Base-by-base conservation (phyloP, 176 grass and related monocot genomes). In the Pontederia paniculata region DNA sequence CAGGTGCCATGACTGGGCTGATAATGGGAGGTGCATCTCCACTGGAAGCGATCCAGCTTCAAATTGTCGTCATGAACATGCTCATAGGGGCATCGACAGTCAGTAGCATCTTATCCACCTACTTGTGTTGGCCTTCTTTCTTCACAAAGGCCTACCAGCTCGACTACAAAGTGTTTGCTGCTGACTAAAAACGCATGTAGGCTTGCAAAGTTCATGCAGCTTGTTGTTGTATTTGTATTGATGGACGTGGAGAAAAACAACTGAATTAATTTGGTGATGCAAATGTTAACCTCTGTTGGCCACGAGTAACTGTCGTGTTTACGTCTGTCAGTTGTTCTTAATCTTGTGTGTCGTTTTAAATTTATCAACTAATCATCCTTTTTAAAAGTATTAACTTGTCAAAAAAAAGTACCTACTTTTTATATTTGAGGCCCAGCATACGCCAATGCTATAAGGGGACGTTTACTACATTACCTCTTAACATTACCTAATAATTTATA, bases 21-120 rank as follows among this genome's bases (percentile, higher is more conserved):
- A 87, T 94, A 45, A 94, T 94, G 88, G 88, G 76, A 12, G 83
- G 88, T 5, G 76, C 88, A 41, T 94, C 83, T 57, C 88, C 80
- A 5, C 47, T 87, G 41, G 79, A 94, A 48, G 83, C 88, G 9
- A 94, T 94, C 71, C 88, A 88, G 47, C 70, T 95, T 61, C 81
- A 95, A 79, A 82, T 85, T 54, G 78, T 95, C 5, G 89, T 85
- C 37, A 88, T 77, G 72, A 82, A 79, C 82, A 97, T 90, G 91
- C 83, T 87, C 52, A 90, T 88, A 43, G 86, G 80, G 11, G 77
- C 91, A 0, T 79, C 83, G 9, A 90, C 86, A 21, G 74, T 97
- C 47, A 97, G 91, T 56, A 84, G 83, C 77, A 81, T 97, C 55
- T 49, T 84, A 23, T 90, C 76, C 49, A 90, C 77, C 17, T 88